Percentiles rank a stretch among this genome's conserved stretches.
phyloP scores from a whole-genome alignment of 257 asterid genomes.

The Solanum virginianum region DNA sequence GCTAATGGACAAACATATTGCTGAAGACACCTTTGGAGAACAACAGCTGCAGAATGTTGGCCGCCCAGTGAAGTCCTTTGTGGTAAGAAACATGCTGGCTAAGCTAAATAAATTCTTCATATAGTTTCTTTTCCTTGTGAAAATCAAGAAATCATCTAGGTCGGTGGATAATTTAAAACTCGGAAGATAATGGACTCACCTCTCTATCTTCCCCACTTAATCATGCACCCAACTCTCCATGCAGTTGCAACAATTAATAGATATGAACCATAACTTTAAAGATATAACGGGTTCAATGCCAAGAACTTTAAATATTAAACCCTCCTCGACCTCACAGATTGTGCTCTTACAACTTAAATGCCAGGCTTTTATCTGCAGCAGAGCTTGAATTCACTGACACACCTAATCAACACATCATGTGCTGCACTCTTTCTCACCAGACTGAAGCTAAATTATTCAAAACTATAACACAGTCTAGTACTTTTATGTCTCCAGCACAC shows the following conservation, averaged over 20 bases:
- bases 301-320: no score
- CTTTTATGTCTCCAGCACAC: background rate
- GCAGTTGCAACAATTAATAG: no score
- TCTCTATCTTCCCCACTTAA: background rate
- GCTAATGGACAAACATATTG: slow-evolving; percentile 61
- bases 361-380: background rate
- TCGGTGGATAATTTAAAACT: background rate
- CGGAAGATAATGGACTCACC: background rate
- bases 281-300: no score
- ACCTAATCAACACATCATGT: background rate
- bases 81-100: slow-evolving; percentile 29
- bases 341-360: background rate
- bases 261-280: no score
- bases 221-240: background rate
- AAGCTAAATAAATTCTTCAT: background rate
- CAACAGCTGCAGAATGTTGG: slow-evolving; percentile 38
- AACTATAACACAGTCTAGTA: background rate
- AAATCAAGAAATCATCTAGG: background rate
- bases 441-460: background rate
- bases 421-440: background rate
- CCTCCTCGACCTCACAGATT: no score
- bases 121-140: background rate
- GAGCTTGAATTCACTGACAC: background rate
- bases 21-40: slow-evolving; percentile 57
- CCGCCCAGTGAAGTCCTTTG: slow-evolving; percentile 70